phyloP scores from a whole-genome alignment of 2,329 filamentous ascomycete species.

The Cryphonectria japonica region DNA sequence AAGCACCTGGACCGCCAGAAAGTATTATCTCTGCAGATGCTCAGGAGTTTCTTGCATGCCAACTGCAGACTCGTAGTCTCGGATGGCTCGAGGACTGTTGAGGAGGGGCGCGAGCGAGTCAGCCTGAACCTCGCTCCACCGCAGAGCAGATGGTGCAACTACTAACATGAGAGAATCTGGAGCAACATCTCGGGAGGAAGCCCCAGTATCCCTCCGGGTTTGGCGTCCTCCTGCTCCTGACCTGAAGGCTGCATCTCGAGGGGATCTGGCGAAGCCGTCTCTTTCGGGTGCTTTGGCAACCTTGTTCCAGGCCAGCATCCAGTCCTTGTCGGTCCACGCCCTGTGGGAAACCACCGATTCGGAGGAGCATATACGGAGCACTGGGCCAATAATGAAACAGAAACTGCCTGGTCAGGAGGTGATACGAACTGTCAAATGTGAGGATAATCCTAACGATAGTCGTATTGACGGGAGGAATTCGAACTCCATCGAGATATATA shows the following conservation, averaged over 20 bases:
- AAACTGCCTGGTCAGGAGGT: background rate
- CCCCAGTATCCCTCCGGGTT: slow-evolving; percentile 33
- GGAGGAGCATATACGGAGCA: background rate
- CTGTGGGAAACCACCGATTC: background rate
- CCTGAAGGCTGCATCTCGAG: slow-evolving; percentile 10
- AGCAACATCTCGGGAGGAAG: slow-evolving; percentile 68
- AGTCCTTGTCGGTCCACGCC: background rate
- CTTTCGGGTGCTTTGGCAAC: background rate
- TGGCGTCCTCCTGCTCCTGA: background rate
- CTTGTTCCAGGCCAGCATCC: background rate
- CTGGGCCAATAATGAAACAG: background rate
- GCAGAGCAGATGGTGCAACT: background rate
- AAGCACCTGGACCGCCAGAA: slow-evolving; percentile 81
- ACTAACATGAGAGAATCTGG: slow-evolving; percentile 65
- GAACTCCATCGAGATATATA: background rate
- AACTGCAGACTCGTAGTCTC: slow-evolving; percentile 72
- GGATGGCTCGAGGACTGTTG: slow-evolving; percentile 63
- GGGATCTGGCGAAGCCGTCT: background rate
- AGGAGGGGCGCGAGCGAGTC: slow-evolving; percentile 28
- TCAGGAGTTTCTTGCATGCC: slow-evolving; percentile 67
- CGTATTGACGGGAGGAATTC: background rate
- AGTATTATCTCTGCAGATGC: slow-evolving; percentile 71
- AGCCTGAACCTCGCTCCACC: slow-evolving; percentile 13
- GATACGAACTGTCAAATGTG: background rate
- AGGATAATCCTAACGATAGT: background rate